Base-by-base conservation (phyloP, 495 filamentous ascomycete genomes). In the Chaetomidium leptoderma region DNA sequence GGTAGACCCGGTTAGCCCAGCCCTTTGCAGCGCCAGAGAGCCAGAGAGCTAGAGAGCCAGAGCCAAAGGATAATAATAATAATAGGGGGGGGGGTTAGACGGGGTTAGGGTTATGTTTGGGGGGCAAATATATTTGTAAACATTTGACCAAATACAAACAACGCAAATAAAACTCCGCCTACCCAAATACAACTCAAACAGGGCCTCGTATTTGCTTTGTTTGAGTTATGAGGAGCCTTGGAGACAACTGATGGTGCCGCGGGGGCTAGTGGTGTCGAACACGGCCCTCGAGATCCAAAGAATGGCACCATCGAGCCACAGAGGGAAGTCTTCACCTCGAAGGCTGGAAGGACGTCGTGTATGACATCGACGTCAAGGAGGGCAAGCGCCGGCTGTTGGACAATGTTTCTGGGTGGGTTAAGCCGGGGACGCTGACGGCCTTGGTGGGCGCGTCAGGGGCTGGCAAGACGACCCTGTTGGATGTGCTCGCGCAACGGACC, bases 391-490 rank as follows among this genome's bases (percentile, higher is more conserved):
- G 81, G 17, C 43, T 95, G 9, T 75, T 95, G 45, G 84, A 91
- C 61, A 70, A 79, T 11, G 81, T 93, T 30, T 81, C 78, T 42
- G 90, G 90, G 1, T 92, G 84, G 70, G 88, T 87, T 16, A 91
- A 89, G 64, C 90, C 90, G 1, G 89, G 90, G 27, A 73, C 84
- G 0, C 81, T 95, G 76, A 85, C 88, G 49, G 90, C 90, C 8
- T 68, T 92, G 32, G 89, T 95, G 81, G 91, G 91, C 47, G 89
- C 86, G 10, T 88, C 84, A 13, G 91, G 91, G 40, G 91, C 91
- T 16, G 91, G 89, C 13, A 89, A 87, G 66, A 87, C 86, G 0
- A 85, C 83, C 0, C 72, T 89, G 2, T 65, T 86, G 17, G 77
- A 89, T 67, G 77, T 80, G 1, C 69, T 96, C 11, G 83, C 89